Evolutionary conservation across 192 early-diverging fungal species (phyloP).

Genomic region (Funneliformis geosporum): DNA sequence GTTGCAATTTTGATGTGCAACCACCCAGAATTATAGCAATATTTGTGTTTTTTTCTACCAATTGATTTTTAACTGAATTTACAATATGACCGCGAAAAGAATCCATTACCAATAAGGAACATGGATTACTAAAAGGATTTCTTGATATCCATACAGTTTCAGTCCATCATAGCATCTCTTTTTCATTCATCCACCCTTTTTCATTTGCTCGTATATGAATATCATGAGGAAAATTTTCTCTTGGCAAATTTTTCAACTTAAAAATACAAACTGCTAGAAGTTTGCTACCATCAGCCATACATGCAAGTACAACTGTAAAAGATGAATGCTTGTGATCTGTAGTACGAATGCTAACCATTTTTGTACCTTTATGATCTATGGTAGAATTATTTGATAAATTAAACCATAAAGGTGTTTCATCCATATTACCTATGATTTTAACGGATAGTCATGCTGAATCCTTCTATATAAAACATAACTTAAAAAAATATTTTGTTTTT

Average conservation of each 20-base stretch:
- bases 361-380: neutral
- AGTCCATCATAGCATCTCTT: neutral
- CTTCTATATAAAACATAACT: too few relatives aligned
- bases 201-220: too few relatives aligned
- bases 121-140: neutral
- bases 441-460: slow-evolving; percentile 20
- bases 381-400: too few relatives aligned
- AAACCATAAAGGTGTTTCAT: slow-evolving; percentile 17
- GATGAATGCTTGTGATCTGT: too few relatives aligned
- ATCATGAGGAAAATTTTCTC: neutral
- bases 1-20: too few relatives aligned
- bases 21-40: too few relatives aligned
- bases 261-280: neutral
- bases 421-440: slow-evolving; percentile 18
- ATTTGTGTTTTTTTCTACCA: too few relatives aligned
- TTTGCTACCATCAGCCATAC: neutral
- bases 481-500: slow-evolving; percentile 14
- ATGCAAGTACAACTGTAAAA: too few relatives aligned
- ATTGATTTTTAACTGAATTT: too few relatives aligned
- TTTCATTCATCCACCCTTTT: slow-evolving; percentile 2
- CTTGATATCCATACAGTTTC: neutral
- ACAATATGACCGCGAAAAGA: neutral
- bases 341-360: neutral
- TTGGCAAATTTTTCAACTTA: neutral
- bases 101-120: slow-evolving; percentile 1